These are phyloP conservation scores for Crithidia fasciculata DNA, from an alignment of 208 protist genomes.

Conservation along the genomic window DNA sequence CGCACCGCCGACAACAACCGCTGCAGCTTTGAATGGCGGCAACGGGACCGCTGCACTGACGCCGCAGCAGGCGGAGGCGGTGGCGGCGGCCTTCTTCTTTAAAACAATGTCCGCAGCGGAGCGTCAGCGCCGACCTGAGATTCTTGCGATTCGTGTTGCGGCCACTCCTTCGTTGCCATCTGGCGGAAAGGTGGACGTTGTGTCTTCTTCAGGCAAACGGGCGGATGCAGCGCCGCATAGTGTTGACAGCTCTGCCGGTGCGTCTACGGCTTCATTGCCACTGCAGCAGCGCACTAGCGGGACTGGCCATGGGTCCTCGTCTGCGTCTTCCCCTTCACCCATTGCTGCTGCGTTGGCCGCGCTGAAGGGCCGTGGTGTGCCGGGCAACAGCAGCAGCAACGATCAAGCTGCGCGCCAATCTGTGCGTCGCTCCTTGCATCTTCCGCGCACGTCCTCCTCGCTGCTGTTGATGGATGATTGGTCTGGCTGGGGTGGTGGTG, in stretches of 20 bases:
- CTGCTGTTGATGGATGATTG: conserved; percentile 7
- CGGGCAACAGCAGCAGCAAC: not conserved
- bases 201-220: too few relatives aligned
- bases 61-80: conserved; percentile 36
- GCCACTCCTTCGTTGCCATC: not conserved
- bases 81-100: conserved; percentile 55
- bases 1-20: too few relatives aligned
- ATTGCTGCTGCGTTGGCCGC: too few relatives aligned
- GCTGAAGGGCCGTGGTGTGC: too few relatives aligned
- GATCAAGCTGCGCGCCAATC: not conserved
- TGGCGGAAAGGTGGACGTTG: too few relatives aligned
- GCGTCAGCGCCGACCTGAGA: conserved; percentile 18
- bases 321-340: too few relatives aligned
- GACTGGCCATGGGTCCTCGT: too few relatives aligned
- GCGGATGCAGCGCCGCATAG: too few relatives aligned
- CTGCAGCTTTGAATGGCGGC: too few relatives aligned
- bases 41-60: not conserved
- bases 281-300: too few relatives aligned
- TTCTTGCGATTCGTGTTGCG: conserved; percentile 23
- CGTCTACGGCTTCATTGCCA: too few relatives aligned
- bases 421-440: not conserved
- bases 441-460: not conserved
- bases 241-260: too few relatives aligned
- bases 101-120: conserved; percentile 36
- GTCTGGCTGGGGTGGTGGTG: not conserved